phyloP scores from a whole-genome alignment of 1,139 yeast species.

The Chernovozyma sophiae-reginae region DNA sequence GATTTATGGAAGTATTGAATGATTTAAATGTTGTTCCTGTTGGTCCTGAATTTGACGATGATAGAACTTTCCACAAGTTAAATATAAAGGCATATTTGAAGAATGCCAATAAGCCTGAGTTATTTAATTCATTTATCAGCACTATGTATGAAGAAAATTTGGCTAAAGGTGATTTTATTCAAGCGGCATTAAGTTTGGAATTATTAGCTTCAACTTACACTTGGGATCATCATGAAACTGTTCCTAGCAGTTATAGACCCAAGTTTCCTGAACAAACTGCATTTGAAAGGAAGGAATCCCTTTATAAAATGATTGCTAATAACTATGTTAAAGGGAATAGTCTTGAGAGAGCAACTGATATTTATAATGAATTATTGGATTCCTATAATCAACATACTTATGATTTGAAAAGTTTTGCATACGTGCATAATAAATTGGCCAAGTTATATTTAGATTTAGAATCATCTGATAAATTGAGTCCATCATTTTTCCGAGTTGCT shows the following conservation, averaged over 20 bases:
- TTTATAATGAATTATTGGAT: conserved; percentile 71
- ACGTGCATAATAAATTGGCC: conserved; percentile 67
- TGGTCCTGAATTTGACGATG: conserved; percentile 84
- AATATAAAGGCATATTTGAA: conserved; percentile 74
- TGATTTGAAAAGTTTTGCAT: conserved; percentile 73
- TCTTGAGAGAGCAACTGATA: conserved; percentile 71
- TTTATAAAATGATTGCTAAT: conserved; percentile 68
- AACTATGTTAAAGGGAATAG: conserved; percentile 71
- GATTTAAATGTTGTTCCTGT: conserved; percentile 73
- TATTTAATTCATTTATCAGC: conserved; percentile 72
- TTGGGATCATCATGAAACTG: conserved; percentile 62
- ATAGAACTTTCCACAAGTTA: conserved; percentile 75
- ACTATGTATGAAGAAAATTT: conserved; percentile 68
- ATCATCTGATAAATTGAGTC: conserved; percentile 65
- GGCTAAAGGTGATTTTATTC: conserved; percentile 60
- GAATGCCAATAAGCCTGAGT: conserved; percentile 76
- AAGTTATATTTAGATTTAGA: conserved; percentile 66
- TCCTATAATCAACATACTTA: conserved; percentile 72
- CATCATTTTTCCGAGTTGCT: conserved; percentile 76
- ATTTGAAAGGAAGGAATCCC: conserved; percentile 75
- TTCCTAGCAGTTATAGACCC: conserved; percentile 62
- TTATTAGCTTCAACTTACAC: conserved; percentile 71
- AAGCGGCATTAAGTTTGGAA: conserved; percentile 80
- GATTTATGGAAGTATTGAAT: conserved; percentile 61
- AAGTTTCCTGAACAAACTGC: conserved; percentile 74